Evolutionary conservation across 768 basidiomycete genomes (phyloP).

Genomic region (Tricholoma sp.): DNA sequence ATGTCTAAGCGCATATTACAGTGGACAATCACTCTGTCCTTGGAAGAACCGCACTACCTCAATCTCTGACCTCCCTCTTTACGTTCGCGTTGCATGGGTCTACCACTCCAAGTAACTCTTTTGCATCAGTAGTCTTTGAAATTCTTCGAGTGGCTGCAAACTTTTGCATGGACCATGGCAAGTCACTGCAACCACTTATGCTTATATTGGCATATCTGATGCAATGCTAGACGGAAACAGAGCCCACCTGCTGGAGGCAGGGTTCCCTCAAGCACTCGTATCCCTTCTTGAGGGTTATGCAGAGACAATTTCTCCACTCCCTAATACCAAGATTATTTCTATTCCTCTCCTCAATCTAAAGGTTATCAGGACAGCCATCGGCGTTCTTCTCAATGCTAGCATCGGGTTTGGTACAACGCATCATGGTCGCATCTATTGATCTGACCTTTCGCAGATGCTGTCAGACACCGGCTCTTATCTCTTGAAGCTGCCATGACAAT

Average conservation of each 20-base stretch:
- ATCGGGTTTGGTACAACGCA: slow-evolving; percentile 61
- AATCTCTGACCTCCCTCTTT: slow-evolving; percentile 58
- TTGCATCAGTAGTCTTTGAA: slow-evolving; percentile 53
- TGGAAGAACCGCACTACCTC: slow-evolving; percentile 61
- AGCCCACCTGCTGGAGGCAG: slow-evolving; percentile 61
- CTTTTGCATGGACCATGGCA: slow-evolving; percentile 80
- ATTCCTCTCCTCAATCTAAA: slow-evolving; percentile 61
- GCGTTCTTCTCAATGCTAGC: slow-evolving; percentile 73
- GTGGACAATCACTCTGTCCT: slow-evolving; percentile 69
- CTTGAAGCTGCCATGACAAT: slow-evolving; percentile 66
- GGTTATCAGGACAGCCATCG: slow-evolving; percentile 72
- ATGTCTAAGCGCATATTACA: slow-evolving; percentile 23
- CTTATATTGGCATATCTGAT: slow-evolving; percentile 3
- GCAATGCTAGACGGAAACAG: slow-evolving; percentile 63
- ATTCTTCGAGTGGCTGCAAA: slow-evolving; percentile 78
- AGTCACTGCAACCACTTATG: slow-evolving; percentile 15
- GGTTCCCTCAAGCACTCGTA: slow-evolving; percentile 62
- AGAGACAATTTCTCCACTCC: slow-evolving; percentile 35
- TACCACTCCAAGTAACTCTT: slow-evolving; percentile 38
- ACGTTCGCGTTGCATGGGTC: slow-evolving; percentile 47
- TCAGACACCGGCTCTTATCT: slow-evolving; percentile 62
- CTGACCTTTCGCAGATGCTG: slow-evolving; percentile 47
- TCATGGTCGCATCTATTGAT: background rate
- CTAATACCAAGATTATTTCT: slow-evolving; percentile 36
- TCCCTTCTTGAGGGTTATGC: slow-evolving; percentile 67